Evolutionary conservation across 495 filamentous ascomycete genomes (phyloP).

Genomic region (Neurospora sublineolata): DNA sequence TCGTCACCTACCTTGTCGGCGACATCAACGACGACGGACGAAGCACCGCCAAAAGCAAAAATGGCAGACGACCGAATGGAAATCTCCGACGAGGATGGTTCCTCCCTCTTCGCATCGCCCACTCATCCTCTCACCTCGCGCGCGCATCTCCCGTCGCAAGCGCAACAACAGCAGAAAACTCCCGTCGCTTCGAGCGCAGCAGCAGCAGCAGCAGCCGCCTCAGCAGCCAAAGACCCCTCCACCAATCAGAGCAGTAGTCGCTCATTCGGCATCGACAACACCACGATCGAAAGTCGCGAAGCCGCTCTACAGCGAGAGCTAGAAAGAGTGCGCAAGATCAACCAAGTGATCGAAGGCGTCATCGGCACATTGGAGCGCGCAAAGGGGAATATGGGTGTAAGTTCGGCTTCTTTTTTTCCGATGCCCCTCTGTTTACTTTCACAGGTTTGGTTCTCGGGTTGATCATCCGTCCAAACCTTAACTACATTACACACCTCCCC

Average conservation of each 20-base stretch:
- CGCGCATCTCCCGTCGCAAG: background rate
- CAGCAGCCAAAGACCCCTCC: slow-evolving; percentile 31
- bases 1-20: background rate
- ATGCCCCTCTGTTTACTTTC: background rate
- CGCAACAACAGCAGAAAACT: background rate
- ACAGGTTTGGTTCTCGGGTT: background rate
- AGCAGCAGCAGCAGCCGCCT: slow-evolving; percentile 4
- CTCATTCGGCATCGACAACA: slow-evolving; percentile 43
- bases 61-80: slow-evolving; percentile 15
- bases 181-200: slow-evolving; percentile 2
- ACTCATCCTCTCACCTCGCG: slow-evolving; percentile 25
- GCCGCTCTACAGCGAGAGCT: slow-evolving; percentile 64
- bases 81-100: slow-evolving; percentile 43
- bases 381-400: slow-evolving; percentile 82
- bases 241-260: slow-evolving; percentile 30
- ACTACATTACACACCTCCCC: background rate
- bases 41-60: background rate
- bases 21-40: background rate
- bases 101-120: slow-evolving; percentile 59
- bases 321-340: slow-evolving; percentile 72
- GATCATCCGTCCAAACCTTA: background rate
- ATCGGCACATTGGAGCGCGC: slow-evolving; percentile 70
- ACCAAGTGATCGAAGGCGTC: slow-evolving; percentile 73
- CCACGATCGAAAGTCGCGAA: slow-evolving; percentile 48
- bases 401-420: slow-evolving; percentile 8